A percentile compares a stretch with the other conserved stretches of the same genome.
phyloP scores from a whole-genome alignment of 768 basidiomycete species.

The Lactifluus subvellereus region DNA sequence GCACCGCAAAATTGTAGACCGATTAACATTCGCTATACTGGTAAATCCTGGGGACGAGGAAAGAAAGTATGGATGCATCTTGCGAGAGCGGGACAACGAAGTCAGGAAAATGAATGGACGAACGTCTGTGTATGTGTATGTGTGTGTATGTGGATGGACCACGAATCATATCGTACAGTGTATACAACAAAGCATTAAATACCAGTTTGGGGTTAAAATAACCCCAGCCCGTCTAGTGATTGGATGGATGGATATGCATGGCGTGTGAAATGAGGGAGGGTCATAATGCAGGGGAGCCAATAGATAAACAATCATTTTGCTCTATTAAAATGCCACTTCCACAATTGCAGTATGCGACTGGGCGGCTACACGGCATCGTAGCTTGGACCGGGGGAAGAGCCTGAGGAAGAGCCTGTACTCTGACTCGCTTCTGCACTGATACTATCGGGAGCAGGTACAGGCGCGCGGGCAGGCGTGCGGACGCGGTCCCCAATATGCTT shows the following conservation, averaged over 20 bases:
- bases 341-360: not conserved
- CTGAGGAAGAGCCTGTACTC: not conserved
- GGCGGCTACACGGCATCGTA: conserved; percentile 8
- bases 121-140: not conserved
- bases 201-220: not conserved
- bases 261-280: not conserved
- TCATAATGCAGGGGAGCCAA: not conserved
- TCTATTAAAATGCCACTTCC: not conserved
- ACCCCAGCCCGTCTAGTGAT: not conserved
- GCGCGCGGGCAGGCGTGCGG: not conserved
- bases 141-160: not conserved
- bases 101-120: not conserved
- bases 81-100: too few relatives aligned
- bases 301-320: not conserved
- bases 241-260: not conserved
- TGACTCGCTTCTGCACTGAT: not conserved
- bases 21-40: not conserved
- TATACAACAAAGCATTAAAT: not conserved
- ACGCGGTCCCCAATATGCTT: conserved; percentile 23
- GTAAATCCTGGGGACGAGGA: not conserved
- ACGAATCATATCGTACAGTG: not conserved
- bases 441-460: not conserved
- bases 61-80: not conserved
- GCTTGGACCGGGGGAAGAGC: not conserved
- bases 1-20: not conserved